phyloP scores from a whole-genome alignment of 495 filamentous ascomycete species.

The Penicillium simplicissimum region DNA sequence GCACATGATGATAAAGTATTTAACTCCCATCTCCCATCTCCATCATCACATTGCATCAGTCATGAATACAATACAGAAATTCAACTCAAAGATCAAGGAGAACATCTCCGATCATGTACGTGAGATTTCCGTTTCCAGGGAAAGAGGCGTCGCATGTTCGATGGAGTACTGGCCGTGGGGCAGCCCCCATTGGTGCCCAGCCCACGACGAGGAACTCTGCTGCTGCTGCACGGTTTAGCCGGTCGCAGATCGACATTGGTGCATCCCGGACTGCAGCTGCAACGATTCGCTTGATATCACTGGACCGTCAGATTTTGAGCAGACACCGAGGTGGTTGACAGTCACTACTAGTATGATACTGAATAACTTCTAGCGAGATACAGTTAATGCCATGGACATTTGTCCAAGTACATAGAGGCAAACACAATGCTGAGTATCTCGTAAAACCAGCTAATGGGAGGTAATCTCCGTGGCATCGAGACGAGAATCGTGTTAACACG shows the following conservation, averaged over 20 bases:
- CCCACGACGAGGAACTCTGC: slow-evolving; percentile 13
- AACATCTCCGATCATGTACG: slow-evolving; percentile 28
- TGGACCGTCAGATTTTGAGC: slow-evolving; percentile 2
- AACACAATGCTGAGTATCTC: background rate
- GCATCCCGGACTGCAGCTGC: slow-evolving; percentile 1
- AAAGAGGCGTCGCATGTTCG: slow-evolving; percentile 12
- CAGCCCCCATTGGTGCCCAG: slow-evolving; percentile 29
- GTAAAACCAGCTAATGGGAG: background rate
- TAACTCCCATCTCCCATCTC: background rate
- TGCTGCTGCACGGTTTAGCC: slow-evolving; percentile 15
- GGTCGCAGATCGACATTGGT: slow-evolving; percentile 11
- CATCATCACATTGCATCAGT: background rate
- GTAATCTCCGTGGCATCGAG: background rate
- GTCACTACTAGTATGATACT: background rate
- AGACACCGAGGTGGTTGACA: background rate
- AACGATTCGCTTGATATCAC: slow-evolving; percentile 2
- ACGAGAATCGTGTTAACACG: background rate
- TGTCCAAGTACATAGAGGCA: too few relatives aligned
- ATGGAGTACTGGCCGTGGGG: slow-evolving; percentile 8
- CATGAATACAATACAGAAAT: background rate
- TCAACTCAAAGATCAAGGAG: slow-evolving; percentile 6
- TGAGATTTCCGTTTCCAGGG: slow-evolving; percentile 11
- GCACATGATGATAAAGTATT: background rate
- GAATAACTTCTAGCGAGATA: background rate
- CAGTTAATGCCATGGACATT: background rate